These are phyloP conservation scores for Puccinellia tenuiflora DNA, from an alignment of 176 grass and related monocot species.

Conservation along the genomic window DNA sequence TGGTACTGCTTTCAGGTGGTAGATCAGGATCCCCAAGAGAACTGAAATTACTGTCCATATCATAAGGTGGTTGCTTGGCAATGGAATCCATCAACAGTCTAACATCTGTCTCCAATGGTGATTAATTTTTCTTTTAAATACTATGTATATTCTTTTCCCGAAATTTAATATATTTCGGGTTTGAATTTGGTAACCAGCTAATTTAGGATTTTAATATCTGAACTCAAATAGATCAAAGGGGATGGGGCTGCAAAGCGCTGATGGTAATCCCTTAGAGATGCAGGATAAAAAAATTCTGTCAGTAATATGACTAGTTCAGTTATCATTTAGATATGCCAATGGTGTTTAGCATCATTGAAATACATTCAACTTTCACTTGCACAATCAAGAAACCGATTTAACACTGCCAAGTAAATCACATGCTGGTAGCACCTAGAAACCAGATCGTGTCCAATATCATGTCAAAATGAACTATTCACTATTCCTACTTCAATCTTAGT, in stretches of 20 bases:
- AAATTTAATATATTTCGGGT: neutral
- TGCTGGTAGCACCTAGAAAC: neutral
- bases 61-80: neutral
- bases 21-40: neutral
- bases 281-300: neutral
- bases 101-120: neutral
- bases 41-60: neutral
- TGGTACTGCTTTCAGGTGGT: neutral
- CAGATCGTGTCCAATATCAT: neutral
- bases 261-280: neutral
- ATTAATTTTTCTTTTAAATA: neutral
- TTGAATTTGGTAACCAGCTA: neutral
- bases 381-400: slow-evolving; percentile 10
- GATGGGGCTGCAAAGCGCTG: neutral
- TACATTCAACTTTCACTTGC: neutral
- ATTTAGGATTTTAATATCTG: neutral
- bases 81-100: neutral
- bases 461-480: neutral
- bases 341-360: neutral
- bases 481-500: neutral
- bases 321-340: neutral
- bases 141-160: neutral
- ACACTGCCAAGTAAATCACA: neutral
- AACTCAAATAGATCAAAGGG: neutral
- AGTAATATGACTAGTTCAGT: neutral